These are phyloP conservation scores for Dactylonectria macrodidyma DNA, from an alignment of 2,329 filamentous ascomycete genomes.

Conservation along the genomic window DNA sequence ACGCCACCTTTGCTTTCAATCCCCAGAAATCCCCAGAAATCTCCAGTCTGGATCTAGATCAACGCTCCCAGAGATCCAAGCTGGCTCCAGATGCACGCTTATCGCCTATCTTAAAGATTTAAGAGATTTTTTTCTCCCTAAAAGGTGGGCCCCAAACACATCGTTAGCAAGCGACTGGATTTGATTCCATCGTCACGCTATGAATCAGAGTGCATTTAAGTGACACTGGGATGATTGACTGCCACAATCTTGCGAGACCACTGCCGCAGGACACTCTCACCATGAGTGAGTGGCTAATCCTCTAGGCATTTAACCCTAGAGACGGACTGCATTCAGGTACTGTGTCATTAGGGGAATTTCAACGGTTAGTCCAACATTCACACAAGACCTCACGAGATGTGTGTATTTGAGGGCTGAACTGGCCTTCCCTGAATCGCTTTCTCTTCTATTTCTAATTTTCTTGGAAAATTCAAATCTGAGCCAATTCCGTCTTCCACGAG, in stretches of 20 bases:
- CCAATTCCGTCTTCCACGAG: too few relatives aligned
- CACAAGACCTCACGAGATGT: too few relatives aligned
- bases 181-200: neutral
- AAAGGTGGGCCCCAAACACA: constrained; percentile 24
- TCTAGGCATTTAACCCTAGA: neutral
- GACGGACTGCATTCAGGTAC: neutral
- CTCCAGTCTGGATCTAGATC: constrained; percentile 28
- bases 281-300: too few relatives aligned
- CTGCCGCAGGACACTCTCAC: neutral
- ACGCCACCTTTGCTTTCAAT: constrained; percentile 30
- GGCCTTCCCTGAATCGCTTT: neutral
- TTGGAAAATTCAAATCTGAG: too few relatives aligned
- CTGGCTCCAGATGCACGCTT: constrained; percentile 19
- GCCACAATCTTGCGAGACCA: too few relatives aligned
- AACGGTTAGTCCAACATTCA: too few relatives aligned
- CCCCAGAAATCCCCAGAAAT: constrained; percentile 22
- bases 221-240: neutral
- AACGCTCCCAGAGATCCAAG: constrained; percentile 27
- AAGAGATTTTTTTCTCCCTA: neutral
- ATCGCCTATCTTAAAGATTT: constrained; percentile 32
- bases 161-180: constrained; percentile 1
- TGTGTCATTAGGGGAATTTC: too few relatives aligned
- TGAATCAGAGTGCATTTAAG: too few relatives aligned
- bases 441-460: neutral
- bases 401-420: too few relatives aligned